phyloP scores from a whole-genome alignment of 257 asterid genomes.

The Solanum tacnaense region DNA sequence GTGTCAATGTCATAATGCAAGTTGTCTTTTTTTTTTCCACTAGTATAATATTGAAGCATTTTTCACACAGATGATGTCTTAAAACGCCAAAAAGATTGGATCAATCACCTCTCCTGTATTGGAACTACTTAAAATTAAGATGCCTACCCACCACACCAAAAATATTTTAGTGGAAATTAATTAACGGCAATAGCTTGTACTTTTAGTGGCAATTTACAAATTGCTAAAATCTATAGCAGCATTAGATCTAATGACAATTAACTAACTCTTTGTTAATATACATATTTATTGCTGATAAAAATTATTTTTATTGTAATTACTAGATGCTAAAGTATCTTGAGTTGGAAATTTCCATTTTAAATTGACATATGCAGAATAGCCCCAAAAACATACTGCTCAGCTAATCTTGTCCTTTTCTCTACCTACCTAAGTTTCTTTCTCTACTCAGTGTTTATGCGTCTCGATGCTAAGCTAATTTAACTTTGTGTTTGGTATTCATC shows the following conservation, averaged over 20 bases:
- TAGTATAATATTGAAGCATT: background rate
- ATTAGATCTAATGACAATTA: too few relatives aligned
- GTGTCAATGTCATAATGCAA: background rate
- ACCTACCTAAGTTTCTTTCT: background rate
- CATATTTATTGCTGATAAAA: too few relatives aligned
- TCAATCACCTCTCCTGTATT: background rate
- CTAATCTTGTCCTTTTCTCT: background rate
- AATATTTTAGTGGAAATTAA: too few relatives aligned
- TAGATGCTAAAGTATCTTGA: background rate
- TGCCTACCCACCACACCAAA: too few relatives aligned
- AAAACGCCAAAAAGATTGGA: background rate
- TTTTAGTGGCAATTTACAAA: too few relatives aligned
- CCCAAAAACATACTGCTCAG: background rate
- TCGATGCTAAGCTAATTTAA: too few relatives aligned
- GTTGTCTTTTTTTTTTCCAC: too few relatives aligned
- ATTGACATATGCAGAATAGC: background rate
- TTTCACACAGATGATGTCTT: background rate
- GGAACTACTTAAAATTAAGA: background rate
- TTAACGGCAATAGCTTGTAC: too few relatives aligned
- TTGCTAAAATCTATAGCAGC: too few relatives aligned
- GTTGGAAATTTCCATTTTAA: background rate
- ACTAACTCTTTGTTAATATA: too few relatives aligned
- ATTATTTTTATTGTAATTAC: too few relatives aligned
- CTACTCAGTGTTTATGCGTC: fast-evolving
- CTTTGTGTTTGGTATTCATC: too few relatives aligned